Evolutionary conservation across 2,329 filamentous ascomycete species (phyloP), one percentile per base, ranked within the genome.

Genomic region (Penicillium sp.): DNA sequence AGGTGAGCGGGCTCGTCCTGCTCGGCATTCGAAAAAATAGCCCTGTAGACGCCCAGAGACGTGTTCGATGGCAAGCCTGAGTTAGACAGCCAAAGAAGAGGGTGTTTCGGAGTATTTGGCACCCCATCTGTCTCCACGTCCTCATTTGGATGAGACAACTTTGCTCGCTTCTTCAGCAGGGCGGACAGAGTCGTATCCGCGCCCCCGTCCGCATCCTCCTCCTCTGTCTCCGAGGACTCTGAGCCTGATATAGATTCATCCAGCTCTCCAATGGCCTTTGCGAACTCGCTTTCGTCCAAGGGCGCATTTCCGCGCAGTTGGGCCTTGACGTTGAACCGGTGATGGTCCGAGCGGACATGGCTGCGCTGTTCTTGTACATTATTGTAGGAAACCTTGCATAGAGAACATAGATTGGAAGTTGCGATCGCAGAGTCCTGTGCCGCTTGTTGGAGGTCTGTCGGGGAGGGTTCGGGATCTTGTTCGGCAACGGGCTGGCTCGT

Each of bases 271-370:
- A 97, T 78, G 6, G 96, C 78, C 65, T 86, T 88, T 66, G 93
- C 88, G 59, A 99, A 99, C 29, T 95, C 90, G 7, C 66, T 68
- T 64, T 99, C 93, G 1, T 82, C 81, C 1, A 96, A 86, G 0
- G 88, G 72, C 9, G 78, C 79, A 50, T 79, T 77, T 0, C 88
- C 88, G 39, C 89, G 83, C 49, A 95, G 74, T 74, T 89, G 95
- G 66, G 92, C 88, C 72, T 95, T 97, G 53, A 97, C 73, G 67
- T 99, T 99, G 73, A 96, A 99, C 57, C 86, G 81, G 69, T 99
- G 93, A 41, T 95, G 78, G 64, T 99, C 93, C 9, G 92, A 95
- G 62, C 88, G 87, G 50, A 89, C 83, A 71, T 99, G 93, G 51
- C 82, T 80, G 53, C 89, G 82, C 66, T 97, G 92, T 54, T 97